phyloP scores from a whole-genome alignment of 257 asterid species.

The Lavandula angustifolia region DNA sequence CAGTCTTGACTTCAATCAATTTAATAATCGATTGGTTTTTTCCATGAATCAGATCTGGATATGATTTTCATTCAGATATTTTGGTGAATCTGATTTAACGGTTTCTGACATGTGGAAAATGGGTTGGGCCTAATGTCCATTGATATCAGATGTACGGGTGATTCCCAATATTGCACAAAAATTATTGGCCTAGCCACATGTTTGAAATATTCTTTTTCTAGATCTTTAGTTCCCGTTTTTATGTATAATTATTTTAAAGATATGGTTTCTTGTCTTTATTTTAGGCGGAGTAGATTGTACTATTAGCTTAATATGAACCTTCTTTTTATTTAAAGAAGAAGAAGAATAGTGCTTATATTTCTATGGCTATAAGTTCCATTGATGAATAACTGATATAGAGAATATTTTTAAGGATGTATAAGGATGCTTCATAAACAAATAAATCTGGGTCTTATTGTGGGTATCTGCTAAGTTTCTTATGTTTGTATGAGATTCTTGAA shows the following conservation, averaged over 20 bases:
- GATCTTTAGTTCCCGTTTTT: conserved; percentile 4
- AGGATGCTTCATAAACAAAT: too few relatives aligned
- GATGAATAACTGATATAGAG: neutral
- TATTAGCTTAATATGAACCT: too few relatives aligned
- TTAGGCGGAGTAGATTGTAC: too few relatives aligned
- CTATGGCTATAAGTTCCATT: neutral
- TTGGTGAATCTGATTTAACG: neutral
- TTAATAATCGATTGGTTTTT: neutral
- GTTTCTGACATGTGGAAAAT: neutral
- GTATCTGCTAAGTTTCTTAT: too few relatives aligned
- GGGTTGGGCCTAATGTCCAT: neutral
- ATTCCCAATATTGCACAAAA: neutral
- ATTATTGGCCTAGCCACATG: neutral
- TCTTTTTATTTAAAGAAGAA: neutral
- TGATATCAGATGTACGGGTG: neutral
- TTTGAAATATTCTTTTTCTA: neutral
- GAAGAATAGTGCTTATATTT: neutral
- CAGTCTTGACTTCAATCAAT: neutral
- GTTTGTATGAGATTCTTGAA: too few relatives aligned
- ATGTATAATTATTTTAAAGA: too few relatives aligned
- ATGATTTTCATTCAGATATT: neutral
- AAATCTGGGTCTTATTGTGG: too few relatives aligned
- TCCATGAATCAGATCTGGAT: too few relatives aligned
- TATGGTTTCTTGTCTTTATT: too few relatives aligned
- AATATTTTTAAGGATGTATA: too few relatives aligned